phyloP scores from a whole-genome alignment of 495 filamentous ascomycete genomes.

The Trichoderma virens region DNA sequence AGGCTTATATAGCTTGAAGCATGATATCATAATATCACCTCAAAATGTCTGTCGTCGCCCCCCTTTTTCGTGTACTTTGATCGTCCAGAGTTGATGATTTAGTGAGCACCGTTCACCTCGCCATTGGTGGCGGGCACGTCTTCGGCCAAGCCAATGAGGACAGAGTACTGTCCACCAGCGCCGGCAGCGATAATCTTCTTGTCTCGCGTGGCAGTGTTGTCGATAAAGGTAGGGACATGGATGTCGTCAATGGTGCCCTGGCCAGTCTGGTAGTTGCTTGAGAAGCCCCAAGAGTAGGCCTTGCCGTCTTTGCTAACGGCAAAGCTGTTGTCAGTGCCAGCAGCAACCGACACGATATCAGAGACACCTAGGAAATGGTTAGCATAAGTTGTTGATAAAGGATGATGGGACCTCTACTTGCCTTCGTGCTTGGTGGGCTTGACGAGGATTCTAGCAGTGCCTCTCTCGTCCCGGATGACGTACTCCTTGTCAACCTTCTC shows the following conservation, averaged over 20 bases:
- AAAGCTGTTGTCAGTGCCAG: slow-evolving; percentile 53
- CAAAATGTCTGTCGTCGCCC: not conserved
- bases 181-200: slow-evolving; percentile 51
- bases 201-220: slow-evolving; percentile 52
- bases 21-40: not conserved
- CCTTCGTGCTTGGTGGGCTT: slow-evolving; percentile 35
- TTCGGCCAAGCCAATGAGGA: slow-evolving; percentile 38
- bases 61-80: not conserved
- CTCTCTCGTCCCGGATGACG: slow-evolving; percentile 47
- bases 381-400: not conserved
- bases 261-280: slow-evolving; percentile 59
- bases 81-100: not conserved
- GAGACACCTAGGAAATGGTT: slow-evolving; percentile 15
- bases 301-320: slow-evolving; percentile 50
- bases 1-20: not conserved
- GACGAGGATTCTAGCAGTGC: slow-evolving; percentile 48
- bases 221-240: slow-evolving; percentile 49
- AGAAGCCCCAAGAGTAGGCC: slow-evolving; percentile 67
- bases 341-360: slow-evolving; percentile 30
- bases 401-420: slow-evolving; percentile 2
- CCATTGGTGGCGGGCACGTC: slow-evolving; percentile 6
- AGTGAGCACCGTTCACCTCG: not conserved
- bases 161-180: slow-evolving; percentile 59
- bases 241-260: slow-evolving; percentile 52
- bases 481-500: slow-evolving; percentile 43